phyloP scores from a whole-genome alignment of 495 filamentous ascomycete species.

The Lepidopterella palustris region DNA sequence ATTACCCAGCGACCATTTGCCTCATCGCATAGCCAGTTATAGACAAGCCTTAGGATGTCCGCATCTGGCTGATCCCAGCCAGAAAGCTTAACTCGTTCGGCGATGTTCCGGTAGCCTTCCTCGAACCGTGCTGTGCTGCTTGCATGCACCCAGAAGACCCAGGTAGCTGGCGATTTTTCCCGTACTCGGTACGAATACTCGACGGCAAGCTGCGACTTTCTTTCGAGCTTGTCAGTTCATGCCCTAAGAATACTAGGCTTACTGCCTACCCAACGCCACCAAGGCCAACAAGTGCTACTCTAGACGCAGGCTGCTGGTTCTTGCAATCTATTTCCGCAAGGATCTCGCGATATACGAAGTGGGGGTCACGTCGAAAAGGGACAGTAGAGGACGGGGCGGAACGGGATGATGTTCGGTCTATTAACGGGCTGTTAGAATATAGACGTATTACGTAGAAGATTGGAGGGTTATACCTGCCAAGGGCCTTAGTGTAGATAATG shows the following conservation, averaged over 20 bases:
- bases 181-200: constrained; percentile 37
- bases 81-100: background rate
- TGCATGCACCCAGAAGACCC: constrained; percentile 48
- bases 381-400: constrained; percentile 24
- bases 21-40: constrained; percentile 4
- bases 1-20: constrained; percentile 10
- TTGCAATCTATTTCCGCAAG: constrained; percentile 33
- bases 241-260: background rate
- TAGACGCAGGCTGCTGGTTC: constrained; percentile 20
- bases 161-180: constrained; percentile 38
- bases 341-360: constrained; percentile 41
- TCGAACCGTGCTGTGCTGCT: constrained; percentile 37
- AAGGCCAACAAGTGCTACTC: too few species aligned
- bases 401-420: background rate
- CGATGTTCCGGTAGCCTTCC: constrained; percentile 1
- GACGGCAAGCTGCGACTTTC: constrained; percentile 29
- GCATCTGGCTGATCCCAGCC: background rate
- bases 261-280: constrained; percentile 44
- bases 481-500: constrained; percentile 7
- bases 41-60: constrained; percentile 6
- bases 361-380: constrained; percentile 37
- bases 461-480: background rate
- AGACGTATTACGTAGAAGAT: background rate
- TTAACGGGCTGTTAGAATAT: background rate
- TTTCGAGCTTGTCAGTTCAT: background rate